Base-by-base conservation (phyloP, 768 basidiomycete species). In the Russula olivacea region DNA sequence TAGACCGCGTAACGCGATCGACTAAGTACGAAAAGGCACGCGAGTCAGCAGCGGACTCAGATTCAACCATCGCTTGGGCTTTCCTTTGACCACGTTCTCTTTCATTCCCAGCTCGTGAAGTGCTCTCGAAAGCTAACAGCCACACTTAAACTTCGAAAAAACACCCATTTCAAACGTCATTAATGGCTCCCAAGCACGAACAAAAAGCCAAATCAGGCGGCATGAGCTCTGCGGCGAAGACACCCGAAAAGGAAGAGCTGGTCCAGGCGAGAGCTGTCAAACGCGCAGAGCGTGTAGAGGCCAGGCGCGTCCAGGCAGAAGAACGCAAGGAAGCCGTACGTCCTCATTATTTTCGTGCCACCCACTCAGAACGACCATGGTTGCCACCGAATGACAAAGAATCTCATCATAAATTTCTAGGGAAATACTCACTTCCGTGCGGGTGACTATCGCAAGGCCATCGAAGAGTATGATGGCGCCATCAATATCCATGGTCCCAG, bases 401-500 rank as follows among this genome's bases (percentile, higher is more conserved):
- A 6, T 52, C 61, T 62, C 48, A 62, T 4, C 15, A 7, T 19
- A 30, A 6, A n/a, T 2, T 48, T 25, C 8, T 56, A 82, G 80
- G 81, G 82, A 9, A 81, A 81, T 50, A 58, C 66, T 12, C 69
- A 74, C 14, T 82, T 79, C 74, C 75, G 71, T 43, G 55, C 69
- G 5, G 76, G 73, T 2, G 62, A 76, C 52, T 79, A 73, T 67
- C 66, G 61, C 1, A 72, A 75, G 11, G 78, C 80, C 0, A 72
- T 79, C 3, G 71, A 74, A 0, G 72, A 72, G 53, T 83, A 82
- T 66, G 74, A 74, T 32, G 69, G 66, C 1, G 81, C 81, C 0
- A 73, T 76, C 1, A 41, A 69, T 2, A 68, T 74, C 21, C 76
- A 80, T 48, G 76, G 79, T 1, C 69, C 71, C 0, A 73, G 77